A percentile compares a stretch with the other conserved stretches of the same genome.
These are phyloP conservation scores for Ceriops zippeliana DNA, from an alignment of 345 rosid genomes.

Conservation along the genomic window DNA sequence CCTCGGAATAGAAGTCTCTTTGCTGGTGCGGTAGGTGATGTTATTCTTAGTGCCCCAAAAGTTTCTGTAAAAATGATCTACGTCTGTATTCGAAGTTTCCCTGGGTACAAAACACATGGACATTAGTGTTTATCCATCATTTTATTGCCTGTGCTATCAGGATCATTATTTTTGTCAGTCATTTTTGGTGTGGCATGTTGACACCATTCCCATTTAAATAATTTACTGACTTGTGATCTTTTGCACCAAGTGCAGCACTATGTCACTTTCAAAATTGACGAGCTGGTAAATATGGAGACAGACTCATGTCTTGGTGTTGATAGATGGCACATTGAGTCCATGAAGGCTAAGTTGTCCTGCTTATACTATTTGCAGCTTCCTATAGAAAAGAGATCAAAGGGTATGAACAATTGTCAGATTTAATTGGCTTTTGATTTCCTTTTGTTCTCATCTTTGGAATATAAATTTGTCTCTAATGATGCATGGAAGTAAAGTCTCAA, in stretches of 20 bases:
- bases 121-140: conserved; percentile 1
- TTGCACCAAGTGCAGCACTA: conserved; percentile 45
- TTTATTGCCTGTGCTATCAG: neutral
- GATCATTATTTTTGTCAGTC: too few relatives aligned
- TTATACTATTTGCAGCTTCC: conserved; percentile 77
- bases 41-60: too few relatives aligned
- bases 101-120: neutral
- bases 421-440: conserved; percentile 7
- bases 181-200: too few relatives aligned
- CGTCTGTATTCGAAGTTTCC: too few relatives aligned
- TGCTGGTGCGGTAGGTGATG: too few relatives aligned
- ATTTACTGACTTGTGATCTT: conserved; percentile 17
- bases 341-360: conserved; percentile 82
- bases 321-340: conserved; percentile 43
- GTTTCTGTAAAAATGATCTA: too few relatives aligned
- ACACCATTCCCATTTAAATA: neutral
- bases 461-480: neutral
- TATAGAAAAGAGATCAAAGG: conserved; percentile 66
- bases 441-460: neutral
- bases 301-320: conserved; percentile 35
- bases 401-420: conserved; percentile 31
- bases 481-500: neutral
- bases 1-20: too few relatives aligned
- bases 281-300: conserved; percentile 39
- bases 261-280: conserved; percentile 53